Percentiles rank a stretch among this genome's conserved stretches.
These are phyloP conservation scores for Fusarium camptoceras DNA, from an alignment of 2,329 filamentous ascomycete species.

Conservation along the genomic window DNA sequence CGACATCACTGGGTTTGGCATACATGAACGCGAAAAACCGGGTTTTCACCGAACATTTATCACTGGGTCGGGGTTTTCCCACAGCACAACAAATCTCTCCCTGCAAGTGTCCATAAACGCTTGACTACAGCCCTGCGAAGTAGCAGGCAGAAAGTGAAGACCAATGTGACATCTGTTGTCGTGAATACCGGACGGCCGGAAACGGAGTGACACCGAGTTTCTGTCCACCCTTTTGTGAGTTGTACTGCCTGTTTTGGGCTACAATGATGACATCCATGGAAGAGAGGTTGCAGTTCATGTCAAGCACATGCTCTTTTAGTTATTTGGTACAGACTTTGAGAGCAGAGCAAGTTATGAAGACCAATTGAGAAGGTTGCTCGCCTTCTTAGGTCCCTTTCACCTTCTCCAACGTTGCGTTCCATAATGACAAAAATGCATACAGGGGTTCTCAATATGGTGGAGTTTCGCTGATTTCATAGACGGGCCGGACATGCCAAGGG, in stretches of 20 bases:
- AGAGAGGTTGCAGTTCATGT: background rate
- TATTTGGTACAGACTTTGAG: background rate
- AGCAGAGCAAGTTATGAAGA: background rate
- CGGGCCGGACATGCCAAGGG: conserved; percentile 22
- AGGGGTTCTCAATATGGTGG: conserved; percentile 32
- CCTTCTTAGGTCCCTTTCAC: conserved; percentile 18
- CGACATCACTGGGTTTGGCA: background rate
- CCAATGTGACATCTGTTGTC: conserved; percentile 12
- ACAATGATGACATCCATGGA: background rate
- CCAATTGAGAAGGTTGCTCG: conserved; percentile 15
- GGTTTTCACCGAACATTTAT: conserved; percentile 27
- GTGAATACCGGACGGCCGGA: conserved; percentile 35
- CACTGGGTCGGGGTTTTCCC: conserved; percentile 8
- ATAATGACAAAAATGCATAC: conserved; percentile 24
- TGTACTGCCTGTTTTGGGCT: background rate
- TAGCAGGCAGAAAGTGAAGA: conserved; percentile 10
- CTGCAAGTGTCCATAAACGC: conserved; percentile 2
- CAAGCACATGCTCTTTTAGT: background rate
- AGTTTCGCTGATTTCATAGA: conserved; percentile 27
- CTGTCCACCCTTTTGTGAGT: background rate
- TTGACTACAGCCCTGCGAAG: background rate
- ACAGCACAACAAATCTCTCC: conserved; percentile 2
- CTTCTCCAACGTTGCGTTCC: conserved; percentile 9
- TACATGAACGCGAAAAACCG: conserved; percentile 36
- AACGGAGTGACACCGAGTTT: conserved; percentile 43